phyloP scores from a whole-genome alignment of 2,329 filamentous ascomycete genomes.

The Fonsecaea pugnacius region DNA sequence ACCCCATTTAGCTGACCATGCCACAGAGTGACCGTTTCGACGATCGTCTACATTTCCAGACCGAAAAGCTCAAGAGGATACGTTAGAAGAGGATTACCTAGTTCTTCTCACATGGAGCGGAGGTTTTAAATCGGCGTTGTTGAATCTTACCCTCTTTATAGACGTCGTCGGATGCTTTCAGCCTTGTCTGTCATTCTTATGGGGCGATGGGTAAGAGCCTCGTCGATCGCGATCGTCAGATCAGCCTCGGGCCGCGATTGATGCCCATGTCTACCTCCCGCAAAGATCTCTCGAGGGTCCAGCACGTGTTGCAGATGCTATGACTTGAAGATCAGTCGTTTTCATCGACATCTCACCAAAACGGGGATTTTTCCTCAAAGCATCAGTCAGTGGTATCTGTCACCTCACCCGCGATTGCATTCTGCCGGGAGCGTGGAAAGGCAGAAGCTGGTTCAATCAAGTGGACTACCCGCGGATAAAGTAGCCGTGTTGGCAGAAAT shows the following conservation, averaged over 20 bases:
- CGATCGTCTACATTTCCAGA: conserved; percentile 37
- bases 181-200: conserved; percentile 3
- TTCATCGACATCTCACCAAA: not conserved
- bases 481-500: not conserved
- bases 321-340: not conserved
- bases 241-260: conserved; percentile 24
- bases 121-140: not conserved
- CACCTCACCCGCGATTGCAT: not conserved
- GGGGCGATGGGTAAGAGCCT: conserved; percentile 18
- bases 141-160: not conserved
- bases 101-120: conserved; percentile 1
- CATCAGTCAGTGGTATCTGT: not conserved
- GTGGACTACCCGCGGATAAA: not conserved
- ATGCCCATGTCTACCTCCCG: conserved; percentile 17
- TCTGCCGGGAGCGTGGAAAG: not conserved
- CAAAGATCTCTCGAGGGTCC: not conserved
- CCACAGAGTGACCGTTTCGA: conserved; percentile 39
- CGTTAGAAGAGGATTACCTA: conserved; percentile 16
- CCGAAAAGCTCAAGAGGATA: conserved; percentile 37
- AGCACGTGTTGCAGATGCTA: conserved; percentile 5
- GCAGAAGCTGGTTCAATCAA: not conserved
- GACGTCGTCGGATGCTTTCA: conserved; percentile 14
- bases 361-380: not conserved
- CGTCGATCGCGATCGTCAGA: conserved; percentile 28
- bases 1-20: conserved; percentile 14